phyloP scores from a whole-genome alignment of 2,329 filamentous ascomycete species.

The Alternaria panax region DNA sequence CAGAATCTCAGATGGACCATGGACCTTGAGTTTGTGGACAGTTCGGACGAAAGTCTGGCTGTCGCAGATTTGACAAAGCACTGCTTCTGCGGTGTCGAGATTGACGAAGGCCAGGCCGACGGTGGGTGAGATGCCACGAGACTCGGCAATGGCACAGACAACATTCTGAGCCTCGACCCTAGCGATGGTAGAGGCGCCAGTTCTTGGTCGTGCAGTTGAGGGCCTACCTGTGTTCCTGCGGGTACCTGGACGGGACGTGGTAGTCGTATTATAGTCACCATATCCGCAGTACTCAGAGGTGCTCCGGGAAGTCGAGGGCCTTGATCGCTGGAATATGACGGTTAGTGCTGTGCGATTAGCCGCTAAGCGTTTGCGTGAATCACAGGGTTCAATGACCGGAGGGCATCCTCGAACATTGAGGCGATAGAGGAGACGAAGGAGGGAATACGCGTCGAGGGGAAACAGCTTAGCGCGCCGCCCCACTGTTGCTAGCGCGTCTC shows the following conservation, averaged over 20 bases:
- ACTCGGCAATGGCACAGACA: slow-evolving; percentile 88
- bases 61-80: slow-evolving; percentile 90
- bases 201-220: slow-evolving; percentile 60
- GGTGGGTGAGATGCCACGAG: slow-evolving; percentile 82
- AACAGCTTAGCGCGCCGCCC: slow-evolving; percentile 25
- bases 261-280: slow-evolving; percentile 47
- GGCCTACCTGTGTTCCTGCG: slow-evolving; percentile 47
- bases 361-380: slow-evolving; percentile 19
- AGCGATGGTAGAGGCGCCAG: slow-evolving; percentile 65
- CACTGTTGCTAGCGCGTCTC: slow-evolving; percentile 25
- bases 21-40: slow-evolving; percentile 83
- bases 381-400: slow-evolving; percentile 2
- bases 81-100: slow-evolving; percentile 80
- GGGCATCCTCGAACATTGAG: neutral
- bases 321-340: slow-evolving; percentile 35
- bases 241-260: slow-evolving; percentile 45
- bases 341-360: slow-evolving; percentile 33
- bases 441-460: slow-evolving; percentile 17
- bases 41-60: slow-evolving; percentile 91
- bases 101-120: slow-evolving; percentile 90
- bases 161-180: slow-evolving; percentile 70
- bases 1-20: slow-evolving; percentile 79
- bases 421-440: neutral
- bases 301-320: slow-evolving; percentile 41
- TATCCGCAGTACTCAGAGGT: slow-evolving; percentile 45